Base-by-base conservation (phyloP, 164 flowering plant genomes). In the Magnolia sinica region DNA sequence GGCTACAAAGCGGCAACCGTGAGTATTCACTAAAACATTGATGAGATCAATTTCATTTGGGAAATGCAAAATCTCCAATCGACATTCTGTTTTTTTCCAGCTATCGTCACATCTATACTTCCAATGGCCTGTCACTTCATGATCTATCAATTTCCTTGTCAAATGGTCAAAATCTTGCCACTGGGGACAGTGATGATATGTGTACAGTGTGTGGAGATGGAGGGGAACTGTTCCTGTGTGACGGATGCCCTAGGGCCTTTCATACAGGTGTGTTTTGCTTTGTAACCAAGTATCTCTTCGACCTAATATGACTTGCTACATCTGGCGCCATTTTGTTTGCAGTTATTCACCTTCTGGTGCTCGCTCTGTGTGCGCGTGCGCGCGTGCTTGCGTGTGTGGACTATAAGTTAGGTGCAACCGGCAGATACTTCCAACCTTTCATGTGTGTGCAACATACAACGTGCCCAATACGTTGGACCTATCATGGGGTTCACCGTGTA, bases 1-100 rank as follows among this genome's bases (percentile, higher is more conserved):
- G 91, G 87, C 96, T 77, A 87, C 92, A 2, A 87, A 90, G 82
- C 92, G 98, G 76, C 98, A 95, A 86, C 98, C 98, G 98, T 95
- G 81, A 91, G 96, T 89, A 68, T 65, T 66, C 29, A 73, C 20
- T 74, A 50, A 70, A 74, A 22, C 63, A 23, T 24, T 69, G 11
- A 10, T 52, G 8, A 64, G 8, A 4, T 23, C 70, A 64, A 19
- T 52, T 69, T n/a, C 23, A 71, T 9, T 20, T 18, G 3, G 5
- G 51, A 66, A 29, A 8, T 70, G 14, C 27, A 11, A 69, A 24
- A 10, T 64, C 51, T 65, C 77, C 2, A 76, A 37, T 72, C 51
- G 19, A 74, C 20, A 19, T 66, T 65, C 16, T 74, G 11, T 76
- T n/a, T 50, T 71, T 77, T 77, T 84, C 82, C 93, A 93, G 98